Conservation (phyloP, 768 basidiomycete species). For the Cystofilobasidium ferigula region DNA sequence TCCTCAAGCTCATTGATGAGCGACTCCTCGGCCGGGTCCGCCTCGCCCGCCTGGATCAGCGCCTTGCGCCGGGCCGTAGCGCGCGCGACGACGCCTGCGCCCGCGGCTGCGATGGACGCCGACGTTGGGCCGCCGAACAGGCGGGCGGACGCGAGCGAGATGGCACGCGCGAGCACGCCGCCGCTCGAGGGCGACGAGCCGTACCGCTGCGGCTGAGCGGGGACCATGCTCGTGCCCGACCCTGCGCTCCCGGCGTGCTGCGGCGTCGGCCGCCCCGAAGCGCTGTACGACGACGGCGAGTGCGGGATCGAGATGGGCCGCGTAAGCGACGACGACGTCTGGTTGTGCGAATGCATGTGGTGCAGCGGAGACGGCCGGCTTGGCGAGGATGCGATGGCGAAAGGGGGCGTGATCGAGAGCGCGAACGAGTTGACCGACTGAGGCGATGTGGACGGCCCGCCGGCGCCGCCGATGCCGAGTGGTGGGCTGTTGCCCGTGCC, state of each 20-base stretch:
- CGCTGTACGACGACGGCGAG: constrained; percentile 21
- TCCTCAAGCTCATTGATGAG: constrained; percentile 74
- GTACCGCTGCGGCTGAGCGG: constrained; percentile 31
- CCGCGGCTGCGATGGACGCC: constrained; percentile 15
- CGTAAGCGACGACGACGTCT: constrained; percentile 28
- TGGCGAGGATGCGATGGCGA: constrained; percentile 31
- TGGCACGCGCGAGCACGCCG: constrained; percentile 21
- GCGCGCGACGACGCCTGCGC: constrained; percentile 26
- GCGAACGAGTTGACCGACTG: constrained; percentile 36
- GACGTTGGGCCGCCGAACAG: constrained; percentile 20
- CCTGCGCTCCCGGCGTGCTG: constrained; percentile 5
- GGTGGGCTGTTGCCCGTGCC: constrained; percentile 15
- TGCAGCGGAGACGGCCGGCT: constrained; percentile 24
- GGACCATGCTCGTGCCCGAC: constrained; percentile 21
- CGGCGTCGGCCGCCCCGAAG: constrained; percentile 10
- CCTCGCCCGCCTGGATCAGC: constrained; percentile 21
- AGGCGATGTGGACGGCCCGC: constrained; percentile 30
- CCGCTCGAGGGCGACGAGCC: constrained; percentile 29
- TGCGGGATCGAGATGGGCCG: constrained; percentile 30
- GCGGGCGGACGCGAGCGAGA: constrained; percentile 20
- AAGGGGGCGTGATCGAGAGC: constrained; percentile 39
- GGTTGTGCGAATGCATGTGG: constrained; percentile 17
- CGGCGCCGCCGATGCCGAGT: constrained; percentile 5
- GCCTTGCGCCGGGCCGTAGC: constrained; percentile 50
- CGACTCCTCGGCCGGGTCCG: constrained; percentile 35